A percentile compares a stretch with the other conserved stretches of the same genome.
phyloP scores from a whole-genome alignment of 2,329 filamentous ascomycete species.

The Metarhizium humberi region DNA sequence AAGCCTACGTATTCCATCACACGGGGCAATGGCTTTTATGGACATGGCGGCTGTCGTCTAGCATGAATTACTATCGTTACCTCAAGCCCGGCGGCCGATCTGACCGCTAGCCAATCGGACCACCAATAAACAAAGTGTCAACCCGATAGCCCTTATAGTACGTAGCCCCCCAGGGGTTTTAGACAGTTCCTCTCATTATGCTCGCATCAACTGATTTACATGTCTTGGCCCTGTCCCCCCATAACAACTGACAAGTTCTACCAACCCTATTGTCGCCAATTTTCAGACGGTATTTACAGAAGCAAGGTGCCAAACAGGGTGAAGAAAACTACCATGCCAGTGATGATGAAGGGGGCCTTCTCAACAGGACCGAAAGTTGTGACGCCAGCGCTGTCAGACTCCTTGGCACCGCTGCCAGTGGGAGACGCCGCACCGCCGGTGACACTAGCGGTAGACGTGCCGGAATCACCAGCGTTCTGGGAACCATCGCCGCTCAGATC shows the following conservation, averaged over 20 bases:
- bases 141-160: not conserved
- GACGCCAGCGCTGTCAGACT: slow-evolving; percentile 21
- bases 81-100: slow-evolving; percentile 1
- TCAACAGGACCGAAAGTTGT: slow-evolving; percentile 18
- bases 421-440: slow-evolving; percentile 22
- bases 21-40: not conserved
- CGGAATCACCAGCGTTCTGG: slow-evolving; percentile 38
- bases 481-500: slow-evolving; percentile 41
- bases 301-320: slow-evolving; percentile 30
- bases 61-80: slow-evolving; percentile 1
- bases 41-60: not conserved
- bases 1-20: no score
- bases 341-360: slow-evolving; percentile 24
- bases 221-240: not conserved
- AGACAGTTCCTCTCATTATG: slow-evolving; percentile 1
- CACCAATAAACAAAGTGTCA: not conserved
- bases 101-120: not conserved
- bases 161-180: not conserved
- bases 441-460: slow-evolving; percentile 35
- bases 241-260: slow-evolving; percentile 5
- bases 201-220: slow-evolving; percentile 1
- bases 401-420: slow-evolving; percentile 11
- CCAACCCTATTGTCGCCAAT: not conserved
- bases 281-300: slow-evolving; percentile 20
- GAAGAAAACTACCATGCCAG: slow-evolving; percentile 25